Evolutionary conservation across 2,329 filamentous ascomycete genomes (phyloP).

Genomic region (Lasiodiplodia hormozganensis): DNA sequence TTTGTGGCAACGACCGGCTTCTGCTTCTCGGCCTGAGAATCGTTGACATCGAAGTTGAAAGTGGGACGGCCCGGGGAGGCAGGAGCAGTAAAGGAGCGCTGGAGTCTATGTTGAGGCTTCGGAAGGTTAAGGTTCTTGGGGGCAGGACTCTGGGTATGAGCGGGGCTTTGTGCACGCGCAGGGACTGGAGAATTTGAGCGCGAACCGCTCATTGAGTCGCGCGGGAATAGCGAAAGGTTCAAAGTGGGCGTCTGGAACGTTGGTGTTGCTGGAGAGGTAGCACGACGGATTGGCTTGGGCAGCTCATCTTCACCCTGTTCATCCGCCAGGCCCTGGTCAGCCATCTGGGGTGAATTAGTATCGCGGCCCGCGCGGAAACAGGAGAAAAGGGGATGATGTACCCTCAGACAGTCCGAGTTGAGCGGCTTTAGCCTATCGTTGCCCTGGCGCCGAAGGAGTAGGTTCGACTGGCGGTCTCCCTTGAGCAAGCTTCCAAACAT

Average conservation of each 20-base stretch:
- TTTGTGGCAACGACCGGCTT: constrained; percentile 6
- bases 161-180: constrained; percentile 4
- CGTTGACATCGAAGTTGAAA: neutral
- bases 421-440: constrained; percentile 45
- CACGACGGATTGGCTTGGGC: constrained; percentile 40
- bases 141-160: neutral
- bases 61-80: neutral
- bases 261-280: constrained; percentile 43
- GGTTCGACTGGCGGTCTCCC: constrained; percentile 39
- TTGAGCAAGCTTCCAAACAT: constrained; percentile 85
- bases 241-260: constrained; percentile 28
- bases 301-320: constrained; percentile 31
- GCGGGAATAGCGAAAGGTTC: constrained; percentile 21
- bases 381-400: constrained; percentile 32
- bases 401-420: constrained; percentile 42
- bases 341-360: constrained; percentile 17
- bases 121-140: constrained; percentile 6
- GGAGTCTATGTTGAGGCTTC: constrained; percentile 15
- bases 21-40: neutral
- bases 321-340: constrained; percentile 22
- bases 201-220: constrained; percentile 21
- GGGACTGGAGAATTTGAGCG: constrained; percentile 10
- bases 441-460: constrained; percentile 45
- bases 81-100: constrained; percentile 19
- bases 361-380: neutral